A percentile compares a stretch with the other conserved stretches of the same genome.
phyloP scores from a whole-genome alignment of 495 filamentous ascomycete genomes.

The Penicillium dipodomyicola region DNA sequence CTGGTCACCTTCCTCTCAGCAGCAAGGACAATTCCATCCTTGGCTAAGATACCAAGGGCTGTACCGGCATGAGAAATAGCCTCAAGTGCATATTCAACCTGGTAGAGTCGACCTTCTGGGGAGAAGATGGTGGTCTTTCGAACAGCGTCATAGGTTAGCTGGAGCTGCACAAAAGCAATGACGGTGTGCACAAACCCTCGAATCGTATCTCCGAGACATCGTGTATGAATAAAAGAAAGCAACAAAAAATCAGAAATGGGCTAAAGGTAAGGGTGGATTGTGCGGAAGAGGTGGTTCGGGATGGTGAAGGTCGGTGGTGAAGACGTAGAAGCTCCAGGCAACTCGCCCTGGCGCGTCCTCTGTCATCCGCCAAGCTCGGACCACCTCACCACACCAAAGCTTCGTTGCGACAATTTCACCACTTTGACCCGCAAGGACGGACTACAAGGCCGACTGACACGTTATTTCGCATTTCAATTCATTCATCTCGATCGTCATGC shows the following conservation, averaged over 20 bases:
- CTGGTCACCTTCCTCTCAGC: constrained; percentile 99
- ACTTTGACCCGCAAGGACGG: constrained; percentile 10
- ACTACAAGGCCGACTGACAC: neutral
- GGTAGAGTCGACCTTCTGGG: constrained; percentile 95
- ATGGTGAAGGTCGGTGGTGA: constrained; percentile 24
- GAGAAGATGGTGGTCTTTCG: constrained; percentile 98
- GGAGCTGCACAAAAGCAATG: constrained; percentile 34
- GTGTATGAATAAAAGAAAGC: constrained; percentile 28
- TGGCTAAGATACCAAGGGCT: constrained; percentile 91
- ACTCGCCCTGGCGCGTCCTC: constrained; percentile 49
- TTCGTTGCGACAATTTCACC: constrained; percentile 24
- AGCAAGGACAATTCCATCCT: constrained; percentile 96
- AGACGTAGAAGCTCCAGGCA: constrained; percentile 42
- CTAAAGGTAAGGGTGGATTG: constrained; percentile 9
- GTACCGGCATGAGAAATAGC: constrained; percentile 98
- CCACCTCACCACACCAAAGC: constrained; percentile 41
- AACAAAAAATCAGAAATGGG: constrained; percentile 13
- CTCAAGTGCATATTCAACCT: constrained; percentile 98
- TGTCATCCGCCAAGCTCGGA: constrained; percentile 47
- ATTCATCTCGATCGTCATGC: constrained; percentile 25
- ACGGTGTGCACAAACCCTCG: constrained; percentile 62
- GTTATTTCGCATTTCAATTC: neutral
- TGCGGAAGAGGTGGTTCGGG: constrained; percentile 11
- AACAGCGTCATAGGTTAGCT: constrained; percentile 48
- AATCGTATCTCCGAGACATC: constrained; percentile 99